Conservation (phyloP, 371 early-diverging fungal genomes). For the Mucor sp. region DNA sequence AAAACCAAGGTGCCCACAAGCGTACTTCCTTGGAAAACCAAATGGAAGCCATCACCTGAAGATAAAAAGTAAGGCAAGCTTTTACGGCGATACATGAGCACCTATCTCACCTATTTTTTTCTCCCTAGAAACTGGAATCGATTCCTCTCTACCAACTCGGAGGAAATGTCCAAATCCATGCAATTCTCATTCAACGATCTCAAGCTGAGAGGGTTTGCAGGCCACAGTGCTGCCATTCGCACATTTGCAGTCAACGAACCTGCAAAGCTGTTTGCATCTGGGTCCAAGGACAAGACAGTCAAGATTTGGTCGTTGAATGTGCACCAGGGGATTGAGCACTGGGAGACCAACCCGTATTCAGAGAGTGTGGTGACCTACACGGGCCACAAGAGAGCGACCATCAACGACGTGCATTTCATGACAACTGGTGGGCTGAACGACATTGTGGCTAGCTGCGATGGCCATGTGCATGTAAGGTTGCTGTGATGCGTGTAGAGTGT, state of each 20-base stretch:
- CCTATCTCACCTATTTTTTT: too few relatives aligned
- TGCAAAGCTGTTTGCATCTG: slow-evolving; percentile 60
- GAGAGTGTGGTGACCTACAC: slow-evolving; percentile 63
- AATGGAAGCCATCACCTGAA: slow-evolving; percentile 56
- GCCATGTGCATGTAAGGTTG: slow-evolving; percentile 61
- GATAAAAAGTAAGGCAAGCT: slow-evolving; percentile 42
- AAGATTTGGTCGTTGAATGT: slow-evolving; percentile 74
- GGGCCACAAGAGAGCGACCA: slow-evolving; percentile 56
- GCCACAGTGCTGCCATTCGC: slow-evolving; percentile 56
- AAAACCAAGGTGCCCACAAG: slow-evolving; percentile 42
- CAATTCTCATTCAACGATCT: slow-evolving; percentile 72
- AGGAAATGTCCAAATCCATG: slow-evolving; percentile 73
- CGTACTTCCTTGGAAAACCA: slow-evolving; percentile 53
- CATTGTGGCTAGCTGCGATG: slow-evolving; percentile 69
- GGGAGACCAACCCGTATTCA: slow-evolving; percentile 55
- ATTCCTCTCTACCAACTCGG: slow-evolving; percentile 67
- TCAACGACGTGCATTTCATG: slow-evolving; percentile 61
- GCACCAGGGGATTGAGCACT: slow-evolving; percentile 62
- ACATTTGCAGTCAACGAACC: slow-evolving; percentile 63
- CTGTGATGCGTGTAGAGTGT: not conserved
- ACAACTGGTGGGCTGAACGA: slow-evolving; percentile 50
- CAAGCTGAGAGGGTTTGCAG: slow-evolving; percentile 64
- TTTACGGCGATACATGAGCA: too few relatives aligned
- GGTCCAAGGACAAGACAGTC: slow-evolving; percentile 67
- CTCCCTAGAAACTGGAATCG: slow-evolving; percentile 67